phyloP scores from a whole-genome alignment of 2,329 filamentous ascomycete genomes.

The Aureobasidium leucospermi region DNA sequence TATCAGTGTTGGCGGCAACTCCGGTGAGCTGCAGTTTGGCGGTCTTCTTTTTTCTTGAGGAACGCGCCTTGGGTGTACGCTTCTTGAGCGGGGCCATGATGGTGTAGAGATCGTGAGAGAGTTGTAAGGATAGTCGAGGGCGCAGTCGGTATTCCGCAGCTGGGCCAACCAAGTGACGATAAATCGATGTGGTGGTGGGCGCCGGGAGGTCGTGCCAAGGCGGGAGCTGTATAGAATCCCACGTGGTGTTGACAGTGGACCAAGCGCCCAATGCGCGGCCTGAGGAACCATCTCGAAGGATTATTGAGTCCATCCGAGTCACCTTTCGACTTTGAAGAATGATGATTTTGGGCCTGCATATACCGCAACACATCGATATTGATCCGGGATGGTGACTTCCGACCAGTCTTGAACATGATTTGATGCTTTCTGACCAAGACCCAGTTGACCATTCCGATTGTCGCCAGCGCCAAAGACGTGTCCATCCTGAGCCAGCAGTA shows the following conservation, averaged over 20 bases:
- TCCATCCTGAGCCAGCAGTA: constrained; percentile 45
- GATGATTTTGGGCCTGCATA: constrained; percentile 7
- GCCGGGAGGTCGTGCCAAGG: not conserved
- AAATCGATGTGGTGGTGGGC: no score
- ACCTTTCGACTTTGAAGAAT: not conserved
- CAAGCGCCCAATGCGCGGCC: no score
- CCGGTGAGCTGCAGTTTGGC: not conserved
- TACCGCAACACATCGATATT: not conserved
- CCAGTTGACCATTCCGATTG: constrained; percentile 55
- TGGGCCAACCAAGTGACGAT: no score
- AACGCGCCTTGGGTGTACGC: no score
- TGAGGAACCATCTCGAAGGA: not conserved
- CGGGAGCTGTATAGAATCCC: not conserved
- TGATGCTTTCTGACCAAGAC: constrained; percentile 23
- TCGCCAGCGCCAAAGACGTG: constrained; percentile 50
- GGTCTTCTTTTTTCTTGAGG: not conserved
- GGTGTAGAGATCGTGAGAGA: no score
- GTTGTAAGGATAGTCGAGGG: no score
- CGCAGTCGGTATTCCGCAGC: no score
- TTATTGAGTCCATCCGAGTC: not conserved
- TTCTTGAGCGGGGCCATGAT: no score
- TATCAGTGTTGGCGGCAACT: not conserved
- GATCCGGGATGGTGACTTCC: constrained; percentile 14
- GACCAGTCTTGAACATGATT: constrained; percentile 23
- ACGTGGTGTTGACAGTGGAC: no score